Evolutionary conservation across 352 stramenopile species (phyloP), one percentile per base, ranked within the genome.

Genomic region (Globisporangium viniferum): DNA sequence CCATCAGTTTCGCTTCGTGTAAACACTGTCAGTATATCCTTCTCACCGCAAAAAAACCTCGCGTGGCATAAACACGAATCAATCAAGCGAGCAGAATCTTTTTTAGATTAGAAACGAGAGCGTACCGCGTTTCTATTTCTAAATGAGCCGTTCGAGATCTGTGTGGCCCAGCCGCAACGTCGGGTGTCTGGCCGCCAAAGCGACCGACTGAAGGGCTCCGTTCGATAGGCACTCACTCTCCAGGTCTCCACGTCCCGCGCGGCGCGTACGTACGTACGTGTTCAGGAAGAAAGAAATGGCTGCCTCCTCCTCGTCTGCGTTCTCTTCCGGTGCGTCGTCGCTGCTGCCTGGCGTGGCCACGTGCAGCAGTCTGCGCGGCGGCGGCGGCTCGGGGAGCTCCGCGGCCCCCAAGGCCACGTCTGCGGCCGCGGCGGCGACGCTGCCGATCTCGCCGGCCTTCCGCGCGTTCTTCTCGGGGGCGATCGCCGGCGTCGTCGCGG

Each of bases 401-500:
- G 63, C 70, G 3, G 27, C 60, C 2, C 65, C 77, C 14, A 77
- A 69, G 6, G 76, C 78, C 55, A 81, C 76, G 20, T 82, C 74
- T 5, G 73, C 79, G 1, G 64, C 70, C 10, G 54, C 62, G 1
- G 53, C 59, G 7, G 46, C 60, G n/a, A 61, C 61, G 44, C 68
- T 72, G 24, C 18, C 29, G 8, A 20, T 27, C n/a, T 83, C 81
- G 35, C 81, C 83, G 9, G 78, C 84, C 41, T 73, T 83, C 33
- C 79, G 83, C 70, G 80, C 83, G 8, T 73, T 94, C 61, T 82
- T 85, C 57, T 91, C 87, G 0, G 87, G 87, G 27, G 86, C 85
- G 2, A 77, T 92, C 20, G 84, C 87, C 0, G 87, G 87, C 33
- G 74, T 93, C 44, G 82, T 92, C 35, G 82, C 87, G 15, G 87